Conservation (phyloP, 106 monocot species). For the Iris macrosiphon region DNA sequence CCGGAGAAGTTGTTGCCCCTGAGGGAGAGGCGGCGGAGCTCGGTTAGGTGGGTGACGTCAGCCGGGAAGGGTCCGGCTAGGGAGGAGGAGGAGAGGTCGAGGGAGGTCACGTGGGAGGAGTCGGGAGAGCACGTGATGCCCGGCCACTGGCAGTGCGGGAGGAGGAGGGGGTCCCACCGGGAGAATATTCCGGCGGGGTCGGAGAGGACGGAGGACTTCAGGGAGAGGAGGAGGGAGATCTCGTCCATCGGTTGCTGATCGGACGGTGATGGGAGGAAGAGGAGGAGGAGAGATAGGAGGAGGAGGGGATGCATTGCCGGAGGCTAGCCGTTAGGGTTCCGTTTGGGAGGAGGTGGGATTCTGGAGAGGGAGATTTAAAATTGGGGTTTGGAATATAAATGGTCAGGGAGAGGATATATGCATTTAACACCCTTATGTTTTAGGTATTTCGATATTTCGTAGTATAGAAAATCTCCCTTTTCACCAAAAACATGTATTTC, state of each 20-base stretch:
- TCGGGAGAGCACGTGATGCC: slow-evolving; percentile 35
- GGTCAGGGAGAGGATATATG: no score
- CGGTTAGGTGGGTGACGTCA: slow-evolving; percentile 22
- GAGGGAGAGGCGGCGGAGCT: slow-evolving; percentile 28
- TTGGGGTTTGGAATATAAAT: no score
- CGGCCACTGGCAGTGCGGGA: slow-evolving; percentile 36
- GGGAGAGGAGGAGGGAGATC: slow-evolving; percentile 16
- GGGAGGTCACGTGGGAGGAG: slow-evolving; percentile 26
- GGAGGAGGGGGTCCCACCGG: slow-evolving; percentile 15
- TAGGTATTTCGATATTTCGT: no score
- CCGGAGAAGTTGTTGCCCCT: slow-evolving; percentile 32
- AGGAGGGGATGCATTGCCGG: slow-evolving; percentile 1
- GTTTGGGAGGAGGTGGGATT: no score
- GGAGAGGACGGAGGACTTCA: slow-evolving; percentile 18
- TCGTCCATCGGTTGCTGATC: slow-evolving; percentile 1
- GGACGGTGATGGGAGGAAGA: neutral
- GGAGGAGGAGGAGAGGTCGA: slow-evolving; percentile 26
- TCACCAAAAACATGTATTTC: no score
- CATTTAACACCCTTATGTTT: no score
- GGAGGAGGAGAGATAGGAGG: slow-evolving; percentile 4
- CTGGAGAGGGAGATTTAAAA: no score
- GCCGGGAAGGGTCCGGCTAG: slow-evolving; percentile 11
- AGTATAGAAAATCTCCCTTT: no score
- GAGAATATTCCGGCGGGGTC: slow-evolving; percentile 25
- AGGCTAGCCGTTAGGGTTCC: neutral